Base-by-base conservation (phyloP, 768 basidiomycete genomes). In the Termitomyces sp. region DNA sequence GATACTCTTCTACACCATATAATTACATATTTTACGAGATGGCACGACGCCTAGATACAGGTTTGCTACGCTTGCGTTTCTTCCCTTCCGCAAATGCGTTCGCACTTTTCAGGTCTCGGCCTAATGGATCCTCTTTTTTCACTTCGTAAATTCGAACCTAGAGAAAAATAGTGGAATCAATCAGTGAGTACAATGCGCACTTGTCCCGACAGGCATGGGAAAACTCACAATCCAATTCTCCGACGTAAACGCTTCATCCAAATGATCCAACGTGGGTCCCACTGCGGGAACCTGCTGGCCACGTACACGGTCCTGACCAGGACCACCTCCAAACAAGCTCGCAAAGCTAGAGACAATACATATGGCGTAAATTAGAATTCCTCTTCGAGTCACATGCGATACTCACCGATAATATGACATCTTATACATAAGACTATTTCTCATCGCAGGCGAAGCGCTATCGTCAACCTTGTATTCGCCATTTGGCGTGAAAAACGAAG, bases 221-320 rank as follows among this genome's bases (percentile, higher is more conserved):
- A 42, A 42, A 78, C 86, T 72, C 66, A 94, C 96, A 63, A 99
- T 96, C 97, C 97, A 99, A 73, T 99, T 99, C 77, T 99, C 97
- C 7, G 94, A 92, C 2, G 97, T 99, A 78, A 95, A 99, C 8
- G 96, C 97, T 73, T 99, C 97, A 61, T 99, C 94, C 48, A 98
- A 82, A 65, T 88, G 89, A 70, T 99, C 93, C 36, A 98, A 77
- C 37, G 85, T 88, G 36, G 92, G 91, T 16, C 89, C 89, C 5
- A 77, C 75, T 55, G 78, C 75, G 2, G 97, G 95, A 55, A 98
- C 73, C 3, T 81, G 72, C 70, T 98, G 95, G 51, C 88, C 80
- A n/a, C 97, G 83, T 3, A 98, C 97, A 54, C 96, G 86, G 68
- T 99, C 97, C 41, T 78, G 69, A 6, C 86, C 85, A 53, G 84